A percentile compares a stretch with the other conserved stretches of the same genome.
These are phyloP conservation scores for Cubamyces sp. DNA, from an alignment of 768 basidiomycete genomes.

Conservation along the genomic window DNA sequence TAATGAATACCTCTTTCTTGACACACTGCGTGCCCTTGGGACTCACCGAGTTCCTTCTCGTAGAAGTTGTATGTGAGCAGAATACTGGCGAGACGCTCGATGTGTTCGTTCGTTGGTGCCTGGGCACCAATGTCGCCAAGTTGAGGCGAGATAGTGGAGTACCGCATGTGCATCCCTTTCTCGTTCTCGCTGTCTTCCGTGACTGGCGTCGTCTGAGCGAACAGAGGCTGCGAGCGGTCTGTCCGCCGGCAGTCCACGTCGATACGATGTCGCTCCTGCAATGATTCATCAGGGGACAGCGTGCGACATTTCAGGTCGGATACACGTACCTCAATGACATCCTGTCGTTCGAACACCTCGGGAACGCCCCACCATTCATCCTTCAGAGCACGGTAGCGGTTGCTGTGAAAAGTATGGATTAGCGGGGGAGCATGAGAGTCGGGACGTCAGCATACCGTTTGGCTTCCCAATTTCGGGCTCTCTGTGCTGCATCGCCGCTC, in stretches of 20 bases:
- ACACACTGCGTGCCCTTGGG: neutral
- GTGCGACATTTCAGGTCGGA: conserved; percentile 9
- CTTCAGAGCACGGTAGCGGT: conserved; percentile 72
- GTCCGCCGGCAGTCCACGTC: conserved; percentile 98
- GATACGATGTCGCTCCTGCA: conserved; percentile 85
- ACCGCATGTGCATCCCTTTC: conserved; percentile 56
- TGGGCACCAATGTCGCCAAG: conserved; percentile 81
- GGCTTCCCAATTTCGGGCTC: conserved; percentile 61
- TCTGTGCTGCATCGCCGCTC: conserved; percentile 66
- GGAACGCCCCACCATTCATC: conserved; percentile 82
- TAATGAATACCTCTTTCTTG: conserved; percentile 21
- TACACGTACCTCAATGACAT: conserved; percentile 73
- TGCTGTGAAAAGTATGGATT: conserved; percentile 43
- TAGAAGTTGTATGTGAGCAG: conserved; percentile 91
- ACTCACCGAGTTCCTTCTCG: conserved; percentile 83
- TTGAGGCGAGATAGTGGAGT: conserved; percentile 77
- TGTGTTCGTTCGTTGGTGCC: conserved; percentile 88
- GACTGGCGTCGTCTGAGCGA: conserved; percentile 49
- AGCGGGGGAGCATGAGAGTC: neutral
- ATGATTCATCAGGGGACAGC: neutral
- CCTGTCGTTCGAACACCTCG: conserved; percentile 79
- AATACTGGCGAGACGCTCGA: conserved; percentile 84
- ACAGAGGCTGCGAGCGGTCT: conserved; percentile 91
- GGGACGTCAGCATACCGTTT: conserved; percentile 51
- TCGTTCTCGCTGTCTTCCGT: conserved; percentile 58